Percentiles rank a stretch among this genome's conserved stretches.
Evolutionary conservation across 257 asterid species (phyloP).

Genomic region (Phtheirospermum japonicum): DNA sequence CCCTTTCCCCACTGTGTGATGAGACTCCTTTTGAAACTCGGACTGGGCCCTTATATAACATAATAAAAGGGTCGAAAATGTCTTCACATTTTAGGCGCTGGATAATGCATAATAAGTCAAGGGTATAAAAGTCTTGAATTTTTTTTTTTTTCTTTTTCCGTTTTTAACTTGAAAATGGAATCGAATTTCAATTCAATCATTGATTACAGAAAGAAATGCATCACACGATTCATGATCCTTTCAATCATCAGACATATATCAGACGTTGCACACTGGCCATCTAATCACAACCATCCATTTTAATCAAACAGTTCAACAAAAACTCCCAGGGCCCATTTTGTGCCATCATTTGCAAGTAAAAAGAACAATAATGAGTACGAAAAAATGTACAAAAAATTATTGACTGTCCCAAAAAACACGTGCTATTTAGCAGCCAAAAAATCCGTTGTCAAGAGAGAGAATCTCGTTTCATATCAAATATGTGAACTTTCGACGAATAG

Average conservation of each 20-base stretch:
- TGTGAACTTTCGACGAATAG: conserved; percentile 30
- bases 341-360: background rate
- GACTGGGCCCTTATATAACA: too few relatives aligned
- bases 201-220: background rate
- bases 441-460: conserved; percentile 19
- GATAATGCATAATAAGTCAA: too few relatives aligned
- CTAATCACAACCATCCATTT: background rate
- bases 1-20: conserved; percentile 25
- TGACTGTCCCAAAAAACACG: background rate
- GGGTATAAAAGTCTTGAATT: background rate
- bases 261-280: too few relatives aligned
- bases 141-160: too few relatives aligned
- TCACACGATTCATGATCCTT: background rate
- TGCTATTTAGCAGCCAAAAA: background rate
- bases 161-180: too few relatives aligned
- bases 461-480: conserved; percentile 15
- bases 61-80: too few relatives aligned
- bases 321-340: background rate
- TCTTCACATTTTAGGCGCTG: too few relatives aligned
- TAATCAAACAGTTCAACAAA: conserved; percentile 1
- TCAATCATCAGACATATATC: too few relatives aligned
- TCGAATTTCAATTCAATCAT: too few relatives aligned
- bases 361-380: background rate
- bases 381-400: too few relatives aligned
- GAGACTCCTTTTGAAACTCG: background rate